Base-by-base conservation (phyloP, 106 monocot species). In the Acorus calamus region DNA sequence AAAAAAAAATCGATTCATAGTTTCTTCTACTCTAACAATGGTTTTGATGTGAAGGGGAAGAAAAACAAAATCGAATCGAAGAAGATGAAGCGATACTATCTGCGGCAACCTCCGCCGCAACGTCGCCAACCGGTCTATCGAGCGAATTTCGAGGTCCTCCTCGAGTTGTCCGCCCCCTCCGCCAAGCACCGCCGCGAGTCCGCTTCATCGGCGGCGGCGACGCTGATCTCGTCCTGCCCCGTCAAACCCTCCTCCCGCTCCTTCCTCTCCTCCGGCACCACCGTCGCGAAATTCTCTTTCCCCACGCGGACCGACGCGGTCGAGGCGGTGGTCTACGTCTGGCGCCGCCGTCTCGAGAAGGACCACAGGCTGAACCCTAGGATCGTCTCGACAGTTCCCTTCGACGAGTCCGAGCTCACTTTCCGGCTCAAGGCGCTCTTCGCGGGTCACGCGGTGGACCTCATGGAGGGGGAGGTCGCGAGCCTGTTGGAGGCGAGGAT, bases 311-410 rank as follows among this genome's bases (percentile, higher is more conserved):
- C 4, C 13, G 61, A 77, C 53, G 76, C 77, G n/a, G 47, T 80
- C 47, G 84, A 77, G 4, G 80, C 76, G 4, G 13, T 59, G n/a
- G 50, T 47, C 4, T 74, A 59, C 62, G 60, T 80, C 74, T 84
- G 84, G 84, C 10, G 64, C 46, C 69, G 73, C 12, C 66, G 79
- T 46, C 73, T 84, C 45, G 73, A 60, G 4, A 73, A 70, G 6
- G 49, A 48, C 52, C 78, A 72, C 72, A 47, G 8, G 14, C 74
- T 79, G 2, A 44, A 41, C 9, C 55, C 74, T 2, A 58, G 44
- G 11, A 6, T 77, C 10, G 8, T 41, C 42, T 28, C 61, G 3
- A 51, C 51, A 13, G 54, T 41, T 47, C 53, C 56, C 4, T 61
- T 53, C 60, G 45, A 66, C 11, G n/a, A 10, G 13, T 63, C 11